A percentile compares a stretch with the other conserved stretches of the same genome.
Conservation (phyloP, 176 grass and related monocot genomes). For the Elymus sibiricus region DNA sequence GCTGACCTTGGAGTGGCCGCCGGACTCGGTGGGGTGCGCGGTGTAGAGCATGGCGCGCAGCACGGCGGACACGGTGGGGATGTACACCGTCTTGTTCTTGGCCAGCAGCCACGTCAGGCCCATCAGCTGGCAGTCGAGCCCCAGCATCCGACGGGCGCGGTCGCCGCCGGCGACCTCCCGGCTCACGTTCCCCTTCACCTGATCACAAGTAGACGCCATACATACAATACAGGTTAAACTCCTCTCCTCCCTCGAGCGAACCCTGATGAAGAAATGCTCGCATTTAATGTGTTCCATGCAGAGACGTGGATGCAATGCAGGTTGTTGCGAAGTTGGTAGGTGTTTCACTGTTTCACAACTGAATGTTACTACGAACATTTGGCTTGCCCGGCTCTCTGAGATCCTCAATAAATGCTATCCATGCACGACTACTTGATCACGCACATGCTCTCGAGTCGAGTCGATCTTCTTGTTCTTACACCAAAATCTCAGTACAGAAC, state of each 20-base stretch:
- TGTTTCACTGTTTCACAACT: neutral
- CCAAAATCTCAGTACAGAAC: neutral
- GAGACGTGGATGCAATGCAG: constrained; percentile 19
- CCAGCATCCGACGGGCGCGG: constrained; percentile 72
- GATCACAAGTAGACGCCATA: neutral
- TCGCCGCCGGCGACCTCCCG: constrained; percentile 46
- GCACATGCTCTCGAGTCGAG: neutral
- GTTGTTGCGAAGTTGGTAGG: constrained; percentile 27
- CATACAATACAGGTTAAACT: neutral
- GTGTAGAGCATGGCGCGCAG: constrained; percentile 92
- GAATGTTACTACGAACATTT: neutral
- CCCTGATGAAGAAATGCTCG: constrained; percentile 15
- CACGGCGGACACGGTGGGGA: constrained; percentile 96
- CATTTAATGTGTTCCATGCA: constrained; percentile 43
- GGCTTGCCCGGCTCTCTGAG: neutral
- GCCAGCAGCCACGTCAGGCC: constrained; percentile 94
- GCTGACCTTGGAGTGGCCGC: neutral
- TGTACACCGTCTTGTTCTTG: constrained; percentile 86
- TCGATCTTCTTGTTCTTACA: neutral
- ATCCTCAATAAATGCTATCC: constrained; percentile 43
- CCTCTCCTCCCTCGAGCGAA: neutral
- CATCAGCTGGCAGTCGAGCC: constrained; percentile 99
- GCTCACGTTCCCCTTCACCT: constrained; percentile 65
- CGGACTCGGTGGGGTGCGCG: constrained; percentile 44
- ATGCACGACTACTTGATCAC: constrained; percentile 35